Percentiles rank a stretch among this genome's conserved stretches.
Evolutionary conservation across 805 yeast genomes (phyloP).

Genomic region (Saturnispora mendoncae): DNA sequence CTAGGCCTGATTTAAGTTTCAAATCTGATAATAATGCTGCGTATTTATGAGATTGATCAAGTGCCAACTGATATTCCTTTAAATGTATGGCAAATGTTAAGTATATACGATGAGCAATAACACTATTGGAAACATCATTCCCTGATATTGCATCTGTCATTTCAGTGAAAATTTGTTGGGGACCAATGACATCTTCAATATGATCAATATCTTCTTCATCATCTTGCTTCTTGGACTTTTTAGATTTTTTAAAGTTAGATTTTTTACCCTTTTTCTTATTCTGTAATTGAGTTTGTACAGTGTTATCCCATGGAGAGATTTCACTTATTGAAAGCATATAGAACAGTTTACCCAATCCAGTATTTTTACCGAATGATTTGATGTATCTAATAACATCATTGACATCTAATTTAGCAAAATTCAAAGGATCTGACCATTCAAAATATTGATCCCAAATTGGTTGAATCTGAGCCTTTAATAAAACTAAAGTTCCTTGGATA

Average conservation of each 20-base stretch:
- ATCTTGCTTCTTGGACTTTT: constrained; percentile 19
- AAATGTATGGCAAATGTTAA: constrained; percentile 50
- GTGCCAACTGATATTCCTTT: constrained; percentile 56
- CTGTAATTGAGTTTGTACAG: constrained; percentile 19
- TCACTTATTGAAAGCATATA: constrained; percentile 61
- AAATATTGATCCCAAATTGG: constrained; percentile 67
- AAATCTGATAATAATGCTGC: constrained; percentile 44
- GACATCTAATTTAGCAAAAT: constrained; percentile 41
- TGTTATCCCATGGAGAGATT: constrained; percentile 49
- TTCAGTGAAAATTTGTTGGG: constrained; percentile 15
- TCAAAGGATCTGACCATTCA: constrained; percentile 58
- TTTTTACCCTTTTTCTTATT: constrained; percentile 14
- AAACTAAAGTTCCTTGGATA: constrained; percentile 63
- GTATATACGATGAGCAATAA: constrained; percentile 59
- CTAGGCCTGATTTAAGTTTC: constrained; percentile 38
- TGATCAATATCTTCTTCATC: constrained; percentile 1
- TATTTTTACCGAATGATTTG: constrained; percentile 40
- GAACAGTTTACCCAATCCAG: constrained; percentile 50
- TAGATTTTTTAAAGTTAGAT: constrained; percentile 13
- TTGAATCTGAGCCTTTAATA: constrained; percentile 51
- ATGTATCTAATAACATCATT: constrained; percentile 43
- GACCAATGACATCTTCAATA: constrained; percentile 1
- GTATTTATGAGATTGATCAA: constrained; percentile 52
- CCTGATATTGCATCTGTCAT: constrained; percentile 11
- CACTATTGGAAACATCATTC: constrained; percentile 28